These are phyloP conservation scores for Epichloe gansuensis DNA, from an alignment of 2,329 filamentous ascomycete genomes.

Conservation along the genomic window DNA sequence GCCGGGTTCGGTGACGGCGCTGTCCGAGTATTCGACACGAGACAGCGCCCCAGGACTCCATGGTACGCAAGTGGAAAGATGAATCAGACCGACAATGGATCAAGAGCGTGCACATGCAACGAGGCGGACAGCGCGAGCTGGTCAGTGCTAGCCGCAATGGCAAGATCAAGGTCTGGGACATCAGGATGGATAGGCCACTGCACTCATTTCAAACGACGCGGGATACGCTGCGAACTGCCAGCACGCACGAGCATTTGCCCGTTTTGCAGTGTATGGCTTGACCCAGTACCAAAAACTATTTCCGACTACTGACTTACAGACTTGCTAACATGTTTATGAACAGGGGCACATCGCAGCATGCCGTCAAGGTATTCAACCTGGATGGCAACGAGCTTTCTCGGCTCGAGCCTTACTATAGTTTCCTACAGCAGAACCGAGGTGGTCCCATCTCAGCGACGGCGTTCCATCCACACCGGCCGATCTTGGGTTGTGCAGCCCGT, in stretches of 20 bases:
- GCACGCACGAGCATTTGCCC: slow-evolving; percentile 90
- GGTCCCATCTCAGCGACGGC: slow-evolving; percentile 78
- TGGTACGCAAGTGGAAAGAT: slow-evolving; percentile 96
- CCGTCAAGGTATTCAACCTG: slow-evolving; percentile 87
- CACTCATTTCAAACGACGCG: slow-evolving; percentile 63
- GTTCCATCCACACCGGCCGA: slow-evolving; percentile 90
- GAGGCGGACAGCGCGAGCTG: slow-evolving; percentile 83
- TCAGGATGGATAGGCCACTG: slow-evolving; percentile 70
- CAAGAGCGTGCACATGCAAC: slow-evolving; percentile 91
- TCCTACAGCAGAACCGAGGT: slow-evolving; percentile 68
- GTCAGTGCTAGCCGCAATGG: slow-evolving; percentile 85
- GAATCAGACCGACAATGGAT: slow-evolving; percentile 81
- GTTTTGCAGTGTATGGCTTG: slow-evolving; percentile 73
- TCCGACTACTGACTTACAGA: neutral
- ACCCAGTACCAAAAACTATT: neutral
- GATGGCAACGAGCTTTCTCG: slow-evolving; percentile 67
- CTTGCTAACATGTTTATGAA: slow-evolving; percentile 2
- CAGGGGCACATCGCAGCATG: slow-evolving; percentile 78
- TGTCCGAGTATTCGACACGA: slow-evolving; percentile 85
- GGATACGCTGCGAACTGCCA: slow-evolving; percentile 71
- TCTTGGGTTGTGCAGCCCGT: slow-evolving; percentile 75
- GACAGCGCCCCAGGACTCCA: slow-evolving; percentile 69
- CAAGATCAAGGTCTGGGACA: slow-evolving; percentile 92
- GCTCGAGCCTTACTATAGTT: slow-evolving; percentile 82
- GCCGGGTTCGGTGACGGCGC: slow-evolving; percentile 95